phyloP scores from a whole-genome alignment of 2,329 filamentous ascomycete species.

The Clonostachys byssicola region DNA sequence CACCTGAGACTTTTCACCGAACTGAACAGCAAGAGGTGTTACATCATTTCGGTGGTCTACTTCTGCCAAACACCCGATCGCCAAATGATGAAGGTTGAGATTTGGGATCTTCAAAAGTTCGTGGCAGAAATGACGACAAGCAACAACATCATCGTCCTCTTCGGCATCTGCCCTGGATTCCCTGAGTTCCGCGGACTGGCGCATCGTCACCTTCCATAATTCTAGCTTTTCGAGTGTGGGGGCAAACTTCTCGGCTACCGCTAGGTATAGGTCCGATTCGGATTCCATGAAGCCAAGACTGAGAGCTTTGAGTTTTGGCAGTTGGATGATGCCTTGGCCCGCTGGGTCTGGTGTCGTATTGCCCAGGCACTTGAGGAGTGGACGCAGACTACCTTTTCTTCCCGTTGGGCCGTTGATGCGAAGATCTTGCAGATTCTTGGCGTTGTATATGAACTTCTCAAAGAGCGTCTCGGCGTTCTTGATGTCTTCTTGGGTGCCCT shows the following conservation, averaged over 20 bases:
- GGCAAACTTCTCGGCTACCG: conserved; percentile 33
- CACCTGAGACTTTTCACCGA: background rate
- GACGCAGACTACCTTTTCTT: conserved; percentile 4
- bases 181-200: conserved; percentile 9
- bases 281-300: conserved; percentile 35
- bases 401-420: conserved; percentile 37
- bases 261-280: conserved; percentile 22
- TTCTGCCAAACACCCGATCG: background rate
- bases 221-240: conserved; percentile 35
- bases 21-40: background rate
- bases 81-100: conserved; percentile 25
- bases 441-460: conserved; percentile 11
- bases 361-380: conserved; percentile 34
- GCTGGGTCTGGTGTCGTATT: background rate
- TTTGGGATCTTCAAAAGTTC: conserved; percentile 25
- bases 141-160: background rate
- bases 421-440: conserved; percentile 41
- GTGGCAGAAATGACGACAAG: conserved; percentile 22
- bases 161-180: background rate
- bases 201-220: conserved; percentile 39
- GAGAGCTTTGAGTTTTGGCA: conserved; percentile 29
- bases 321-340: conserved; percentile 9
- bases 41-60: background rate
- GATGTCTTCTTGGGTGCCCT: background rate
- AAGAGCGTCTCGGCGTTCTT: too few relatives aligned